Base-by-base conservation (phyloP, 2,329 filamentous ascomycete genomes). In the Fusarium foetens region DNA sequence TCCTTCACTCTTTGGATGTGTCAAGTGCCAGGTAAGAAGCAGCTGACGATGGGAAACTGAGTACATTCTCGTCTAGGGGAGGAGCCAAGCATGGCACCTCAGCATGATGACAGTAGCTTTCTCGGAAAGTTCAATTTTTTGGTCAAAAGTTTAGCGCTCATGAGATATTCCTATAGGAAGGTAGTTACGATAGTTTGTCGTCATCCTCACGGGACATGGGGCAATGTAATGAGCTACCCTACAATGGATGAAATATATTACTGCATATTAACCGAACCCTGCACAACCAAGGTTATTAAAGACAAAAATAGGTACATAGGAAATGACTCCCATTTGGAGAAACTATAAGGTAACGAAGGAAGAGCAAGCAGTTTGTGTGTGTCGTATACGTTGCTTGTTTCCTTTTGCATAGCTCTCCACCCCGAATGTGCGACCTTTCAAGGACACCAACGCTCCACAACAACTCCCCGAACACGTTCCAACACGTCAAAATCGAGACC, bases 401-500 rank as follows among this genome's bases (percentile, higher is more conserved):
- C 17, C 1, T 27, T 19, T 12, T 16, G 6, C 3, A 6, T 27
- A 33, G 12, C 17, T 17, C 14, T 12, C 5, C 1, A 6, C 10
- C 5, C 12, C 1, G 0, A 51, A 5, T 3, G 8, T 4, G 8
- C 5, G 2, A 0, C 6, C 7, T 21, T 31, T 75, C 43, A 77
- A 36, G 62, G 42, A 69, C 82, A 85, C 81, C 83, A 84, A 75
- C 80, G 80, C 66, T 85, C 79, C 19, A 86, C 77, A 42, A 76
- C 70, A 2, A 81, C 79, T 9, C 71, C 78, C 21, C 77, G 49
- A 6, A 86, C 71, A 42, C 73, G 65, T 8, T 81, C 76, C 12
- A 86, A 66, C 0, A 86, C 70, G 5, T 58, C 72, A 69, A 84
- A 83, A 58, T 87, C 81, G 17, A 87, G 76, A 0, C 82, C 81